Evolutionary conservation across 2,329 filamentous ascomycete genomes (phyloP).

Genomic region (Claviceps africana): DNA sequence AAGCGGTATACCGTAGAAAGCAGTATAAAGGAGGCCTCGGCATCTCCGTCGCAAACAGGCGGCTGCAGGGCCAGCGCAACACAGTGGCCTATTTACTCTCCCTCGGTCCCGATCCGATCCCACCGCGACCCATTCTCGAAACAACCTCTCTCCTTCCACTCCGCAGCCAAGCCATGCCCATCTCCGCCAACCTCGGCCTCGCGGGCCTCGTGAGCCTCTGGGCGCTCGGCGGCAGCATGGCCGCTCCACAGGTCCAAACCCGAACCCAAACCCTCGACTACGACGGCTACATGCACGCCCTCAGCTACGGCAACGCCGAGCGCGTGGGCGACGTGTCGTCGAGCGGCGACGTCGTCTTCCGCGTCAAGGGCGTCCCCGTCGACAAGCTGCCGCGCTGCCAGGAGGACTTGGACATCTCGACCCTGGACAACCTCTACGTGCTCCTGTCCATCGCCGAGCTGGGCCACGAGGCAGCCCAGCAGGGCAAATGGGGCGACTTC

Average conservation of each 20-base stretch:
- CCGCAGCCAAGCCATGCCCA: not conserved
- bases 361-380: not conserved
- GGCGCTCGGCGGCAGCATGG: not conserved
- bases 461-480: not conserved
- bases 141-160: not conserved
- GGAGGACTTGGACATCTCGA: constrained; percentile 1
- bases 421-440: constrained; percentile 1
- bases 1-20: too few relatives aligned
- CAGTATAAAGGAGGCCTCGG: too few relatives aligned
- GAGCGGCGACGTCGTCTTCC: constrained; percentile 2
- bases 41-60: too few relatives aligned
- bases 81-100: too few relatives aligned
- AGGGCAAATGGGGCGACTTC: constrained; percentile 5
- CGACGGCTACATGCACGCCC: not conserved
- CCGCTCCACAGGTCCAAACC: not conserved
- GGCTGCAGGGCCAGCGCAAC: too few relatives aligned
- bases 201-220: not conserved
- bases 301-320: constrained; percentile 1
- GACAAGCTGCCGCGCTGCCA: constrained; percentile 4
- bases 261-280: not conserved
- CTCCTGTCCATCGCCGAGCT: constrained; percentile 1
- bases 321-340: not conserved
- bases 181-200: not conserved
- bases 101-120: too few relatives aligned
- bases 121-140: too few relatives aligned